Evolutionary conservation across 768 basidiomycete species (phyloP), one percentile per base, ranked within the genome.

Genomic region (Daedaleopsis nitida): DNA sequence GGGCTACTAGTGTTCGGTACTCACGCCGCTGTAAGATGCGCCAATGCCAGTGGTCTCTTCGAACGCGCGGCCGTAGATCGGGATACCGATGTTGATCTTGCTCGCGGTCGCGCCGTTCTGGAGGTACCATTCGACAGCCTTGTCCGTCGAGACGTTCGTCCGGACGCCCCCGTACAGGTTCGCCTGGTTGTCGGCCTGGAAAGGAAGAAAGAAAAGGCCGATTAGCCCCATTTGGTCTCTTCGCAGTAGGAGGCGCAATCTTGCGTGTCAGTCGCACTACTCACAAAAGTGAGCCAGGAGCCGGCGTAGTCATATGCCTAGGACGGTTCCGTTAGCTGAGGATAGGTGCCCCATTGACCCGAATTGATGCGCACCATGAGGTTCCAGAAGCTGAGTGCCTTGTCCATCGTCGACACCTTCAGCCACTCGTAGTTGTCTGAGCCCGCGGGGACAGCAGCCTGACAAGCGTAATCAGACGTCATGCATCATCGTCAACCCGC

Each of bases 31-130:
- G 76, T 86, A 94, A 4, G 90, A 71, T 43, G 80, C 74, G 6
- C 90, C 89, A 59, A 92, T 77, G 7, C 88, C 88, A 38, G 70
- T 67, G 0, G 91, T 93, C 35, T 83, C 75, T 68, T 89, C 86
- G 68, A 93, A 94, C 1, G 87, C 85, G 66, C 86, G 86, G 0
- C 91, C 92, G 67, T 93, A 94, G 4, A 92, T 77, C 4, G 92
- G 92, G 70, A 93, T 87, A 55, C 91, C 92, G 71, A 93, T 75
- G 42, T 80, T 82, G 43, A 93, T 82, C 75, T 92, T 92, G 64
- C 72, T 69, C 0, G 84, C 74, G 4, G 83, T 81, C 2, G 91
- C 88, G 9, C 91, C 92, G 21, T 80, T 73, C 10, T 78, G 73
- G 13, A 80, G 63, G 69, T 89, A 93, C 72, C 79, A 82, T 54